Conservation (phyloP, 2,329 filamentous ascomycete species). For the Neurospora sp. region DNA sequence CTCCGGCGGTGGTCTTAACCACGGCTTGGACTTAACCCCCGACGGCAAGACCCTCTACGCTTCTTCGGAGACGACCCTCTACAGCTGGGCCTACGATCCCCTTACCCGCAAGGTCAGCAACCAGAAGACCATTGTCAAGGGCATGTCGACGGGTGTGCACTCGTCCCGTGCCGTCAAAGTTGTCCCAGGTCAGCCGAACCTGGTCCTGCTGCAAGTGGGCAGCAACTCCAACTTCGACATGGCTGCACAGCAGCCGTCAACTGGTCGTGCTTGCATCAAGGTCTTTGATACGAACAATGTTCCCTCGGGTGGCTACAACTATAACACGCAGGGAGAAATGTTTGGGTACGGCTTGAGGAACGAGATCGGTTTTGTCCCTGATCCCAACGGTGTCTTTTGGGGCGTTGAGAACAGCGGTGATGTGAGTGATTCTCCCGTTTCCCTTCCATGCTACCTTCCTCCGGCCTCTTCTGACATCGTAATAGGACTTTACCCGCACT, state of each 20-base stretch:
- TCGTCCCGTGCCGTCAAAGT: slow-evolving; percentile 28
- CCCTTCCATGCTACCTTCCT: too few relatives aligned
- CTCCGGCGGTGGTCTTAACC: slow-evolving; percentile 27
- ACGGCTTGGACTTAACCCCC: slow-evolving; percentile 29
- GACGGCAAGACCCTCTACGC: slow-evolving; percentile 30
- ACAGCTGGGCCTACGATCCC: slow-evolving; percentile 47
- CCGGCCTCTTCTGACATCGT: too few relatives aligned
- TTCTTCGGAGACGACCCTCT: slow-evolving; percentile 33
- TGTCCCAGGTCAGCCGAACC: slow-evolving; percentile 25
- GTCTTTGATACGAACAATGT: slow-evolving; percentile 29
- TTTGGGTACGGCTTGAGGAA: slow-evolving; percentile 43
- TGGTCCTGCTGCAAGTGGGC: slow-evolving; percentile 29
- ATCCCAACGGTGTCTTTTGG: slow-evolving; percentile 36
- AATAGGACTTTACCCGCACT: slow-evolving; percentile 27
- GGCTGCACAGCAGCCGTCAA: slow-evolving; percentile 22
- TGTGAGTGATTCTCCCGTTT: slow-evolving; percentile 7
- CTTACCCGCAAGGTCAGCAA: slow-evolving; percentile 33
- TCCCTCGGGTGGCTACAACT: slow-evolving; percentile 27
- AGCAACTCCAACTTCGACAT: slow-evolving; percentile 30
- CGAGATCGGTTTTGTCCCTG: slow-evolving; percentile 48
- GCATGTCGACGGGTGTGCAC: slow-evolving; percentile 31
- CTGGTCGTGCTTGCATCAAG: slow-evolving; percentile 31
- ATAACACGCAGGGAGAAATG: slow-evolving; percentile 29
- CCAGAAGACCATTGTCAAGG: slow-evolving; percentile 29
- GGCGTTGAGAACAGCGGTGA: slow-evolving; percentile 44